phyloP scores from a whole-genome alignment of 108 stramenopile genomes.

The Skeletonema tropicum region DNA sequence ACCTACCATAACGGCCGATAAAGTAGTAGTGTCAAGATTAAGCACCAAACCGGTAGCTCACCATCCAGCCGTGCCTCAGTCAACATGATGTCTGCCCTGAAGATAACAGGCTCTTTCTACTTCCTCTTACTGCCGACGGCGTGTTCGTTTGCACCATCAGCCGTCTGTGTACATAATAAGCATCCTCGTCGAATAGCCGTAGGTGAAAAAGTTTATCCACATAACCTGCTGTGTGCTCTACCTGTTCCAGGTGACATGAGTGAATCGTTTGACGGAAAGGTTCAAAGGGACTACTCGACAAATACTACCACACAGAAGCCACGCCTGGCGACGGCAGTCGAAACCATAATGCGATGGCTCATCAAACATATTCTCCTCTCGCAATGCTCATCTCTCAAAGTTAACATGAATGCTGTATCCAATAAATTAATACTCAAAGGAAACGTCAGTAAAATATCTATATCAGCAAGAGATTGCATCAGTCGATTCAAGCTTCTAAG shows the following conservation, averaged over 20 bases:
- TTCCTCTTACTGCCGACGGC: no score
- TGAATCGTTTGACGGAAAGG: not conserved
- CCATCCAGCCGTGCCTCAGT: no score
- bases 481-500: constrained; percentile 12
- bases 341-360: not conserved
- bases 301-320: not conserved
- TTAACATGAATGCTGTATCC: constrained; percentile 5
- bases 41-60: no score
- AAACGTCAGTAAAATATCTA: not conserved
- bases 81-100: no score
- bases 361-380: not conserved
- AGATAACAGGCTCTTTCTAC: no score
- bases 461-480: constrained; percentile 1
- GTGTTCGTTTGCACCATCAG: no score
- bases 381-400: constrained; percentile 2
- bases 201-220: no score
- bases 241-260: not conserved
- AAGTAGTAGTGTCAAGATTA: no score
- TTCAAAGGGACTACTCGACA: not conserved
- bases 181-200: no score
- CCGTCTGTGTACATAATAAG: no score
- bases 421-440: constrained; percentile 3
- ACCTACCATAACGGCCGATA: no score
- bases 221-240: not conserved
- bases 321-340: not conserved